Conservation (phyloP, 2,329 filamentous ascomycete species). For the Diaporthe sp. region DNA sequence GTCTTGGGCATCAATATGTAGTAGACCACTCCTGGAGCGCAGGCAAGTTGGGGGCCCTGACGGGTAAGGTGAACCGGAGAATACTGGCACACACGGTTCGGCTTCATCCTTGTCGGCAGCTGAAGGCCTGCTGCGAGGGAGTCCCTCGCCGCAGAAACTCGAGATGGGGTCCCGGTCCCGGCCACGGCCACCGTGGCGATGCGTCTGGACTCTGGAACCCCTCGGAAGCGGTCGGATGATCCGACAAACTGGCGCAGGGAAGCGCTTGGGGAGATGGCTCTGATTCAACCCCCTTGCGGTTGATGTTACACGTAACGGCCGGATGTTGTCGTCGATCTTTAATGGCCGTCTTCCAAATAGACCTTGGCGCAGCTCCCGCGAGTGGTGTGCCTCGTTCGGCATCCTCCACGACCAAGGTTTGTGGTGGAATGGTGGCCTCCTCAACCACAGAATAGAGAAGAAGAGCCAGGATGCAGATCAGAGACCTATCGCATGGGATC, state of each 20-base stretch:
- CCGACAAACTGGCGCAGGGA: not conserved
- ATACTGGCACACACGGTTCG: not conserved
- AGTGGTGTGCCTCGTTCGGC: not conserved
- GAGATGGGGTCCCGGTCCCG: not conserved
- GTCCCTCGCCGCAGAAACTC: not conserved
- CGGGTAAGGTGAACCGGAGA: conserved; percentile 18
- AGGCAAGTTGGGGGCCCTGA: not conserved
- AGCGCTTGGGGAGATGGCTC: not conserved
- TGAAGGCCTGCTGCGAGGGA: not conserved
- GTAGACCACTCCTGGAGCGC: not conserved
- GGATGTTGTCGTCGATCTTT: not conserved
- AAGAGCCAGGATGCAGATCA: not conserved
- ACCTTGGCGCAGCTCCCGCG: not conserved
- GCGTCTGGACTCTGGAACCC: conserved; percentile 1
- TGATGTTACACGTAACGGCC: conserved; percentile 4
- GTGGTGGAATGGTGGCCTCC: not conserved
- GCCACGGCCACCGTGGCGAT: not conserved
- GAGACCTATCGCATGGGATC: conserved; percentile 20
- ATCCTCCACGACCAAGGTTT: not conserved
- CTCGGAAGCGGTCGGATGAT: conserved; percentile 19
- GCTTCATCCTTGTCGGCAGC: conserved; percentile 1
- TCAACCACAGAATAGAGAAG: not conserved
- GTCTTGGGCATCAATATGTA: conserved; percentile 10
- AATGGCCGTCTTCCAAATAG: conserved; percentile 13
- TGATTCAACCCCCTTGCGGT: conserved; percentile 6